Conservation (phyloP, 306 rosid genomes). For the Lathyrus aphaca region DNA sequence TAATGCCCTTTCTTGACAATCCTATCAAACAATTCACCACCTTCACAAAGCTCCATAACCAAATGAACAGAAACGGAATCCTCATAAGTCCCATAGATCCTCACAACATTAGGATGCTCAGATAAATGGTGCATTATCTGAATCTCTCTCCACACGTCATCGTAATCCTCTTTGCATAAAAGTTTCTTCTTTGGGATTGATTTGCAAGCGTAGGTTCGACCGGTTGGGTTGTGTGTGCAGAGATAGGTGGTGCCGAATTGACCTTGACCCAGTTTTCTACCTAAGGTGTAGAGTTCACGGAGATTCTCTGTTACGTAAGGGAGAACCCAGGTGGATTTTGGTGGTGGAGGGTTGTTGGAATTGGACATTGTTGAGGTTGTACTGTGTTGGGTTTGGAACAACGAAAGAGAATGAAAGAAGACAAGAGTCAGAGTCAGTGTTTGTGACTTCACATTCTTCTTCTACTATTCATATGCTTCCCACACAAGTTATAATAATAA, state of each 20-base stretch:
- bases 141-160: constrained; percentile 66
- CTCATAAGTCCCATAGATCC: constrained; percentile 57
- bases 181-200: constrained; percentile 58
- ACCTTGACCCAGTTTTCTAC: constrained; percentile 56
- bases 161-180: constrained; percentile 50
- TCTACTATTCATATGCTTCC: not conserved
- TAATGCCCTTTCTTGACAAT: constrained; percentile 56
- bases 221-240: constrained; percentile 54
- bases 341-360: constrained; percentile 24
- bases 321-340: constrained; percentile 51
- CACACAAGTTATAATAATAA: not conserved
- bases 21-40: constrained; percentile 60
- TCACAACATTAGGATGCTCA: constrained; percentile 51
- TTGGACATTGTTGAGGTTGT: constrained; percentile 41
- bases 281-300: constrained; percentile 47
- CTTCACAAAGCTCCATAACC: constrained; percentile 66
- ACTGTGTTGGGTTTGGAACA: not conserved
- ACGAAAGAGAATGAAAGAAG: not conserved
- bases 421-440: constrained; percentile 6
- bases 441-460: constrained; percentile 3
- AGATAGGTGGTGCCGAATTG: constrained; percentile 59
- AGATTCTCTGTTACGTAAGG: constrained; percentile 49
- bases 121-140: constrained; percentile 69
- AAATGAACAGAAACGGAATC: constrained; percentile 47
- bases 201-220: constrained; percentile 56